These are phyloP conservation scores for Chionographis japonica DNA, from an alignment of 106 monocot genomes.

Conservation along the genomic window DNA sequence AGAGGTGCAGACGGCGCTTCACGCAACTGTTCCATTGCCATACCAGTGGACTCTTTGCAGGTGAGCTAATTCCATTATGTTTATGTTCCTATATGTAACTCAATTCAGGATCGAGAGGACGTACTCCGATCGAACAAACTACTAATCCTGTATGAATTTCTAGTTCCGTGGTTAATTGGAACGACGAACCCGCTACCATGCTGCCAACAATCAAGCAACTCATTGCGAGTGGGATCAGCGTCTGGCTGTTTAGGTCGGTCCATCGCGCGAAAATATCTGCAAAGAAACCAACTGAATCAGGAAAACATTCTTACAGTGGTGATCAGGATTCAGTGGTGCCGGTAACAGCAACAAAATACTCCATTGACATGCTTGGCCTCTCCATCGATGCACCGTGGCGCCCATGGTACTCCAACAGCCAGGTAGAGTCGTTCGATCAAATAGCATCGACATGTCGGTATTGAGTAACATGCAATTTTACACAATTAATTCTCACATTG, in stretches of 20 bases:
- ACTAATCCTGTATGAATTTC: too few relatives aligned
- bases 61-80: not conserved
- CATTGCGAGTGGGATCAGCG: conserved; percentile 8
- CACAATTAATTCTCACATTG: too few relatives aligned
- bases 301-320: conserved; percentile 10
- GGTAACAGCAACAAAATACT: conserved; percentile 19
- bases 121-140: too few relatives aligned
- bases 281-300: too few relatives aligned
- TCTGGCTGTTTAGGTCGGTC: conserved; percentile 35
- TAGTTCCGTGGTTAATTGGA: not conserved
- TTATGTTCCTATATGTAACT: too few relatives aligned
- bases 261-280: not conserved
- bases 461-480: too few relatives aligned
- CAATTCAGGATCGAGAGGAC: too few relatives aligned
- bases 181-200: conserved; percentile 6
- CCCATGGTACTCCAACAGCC: conserved; percentile 15
- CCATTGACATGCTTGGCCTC: conserved; percentile 17
- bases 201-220: conserved; percentile 27
- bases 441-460: too few relatives aligned
- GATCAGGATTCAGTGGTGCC: conserved; percentile 18
- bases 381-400: conserved; percentile 8
- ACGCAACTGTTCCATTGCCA: conserved; percentile 12
- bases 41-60: conserved; percentile 14
- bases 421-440: too few relatives aligned
- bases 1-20: conserved; percentile 32